Conservation (phyloP, 352 stramenopile species). For the Globisporangium megalacanthum region DNA sequence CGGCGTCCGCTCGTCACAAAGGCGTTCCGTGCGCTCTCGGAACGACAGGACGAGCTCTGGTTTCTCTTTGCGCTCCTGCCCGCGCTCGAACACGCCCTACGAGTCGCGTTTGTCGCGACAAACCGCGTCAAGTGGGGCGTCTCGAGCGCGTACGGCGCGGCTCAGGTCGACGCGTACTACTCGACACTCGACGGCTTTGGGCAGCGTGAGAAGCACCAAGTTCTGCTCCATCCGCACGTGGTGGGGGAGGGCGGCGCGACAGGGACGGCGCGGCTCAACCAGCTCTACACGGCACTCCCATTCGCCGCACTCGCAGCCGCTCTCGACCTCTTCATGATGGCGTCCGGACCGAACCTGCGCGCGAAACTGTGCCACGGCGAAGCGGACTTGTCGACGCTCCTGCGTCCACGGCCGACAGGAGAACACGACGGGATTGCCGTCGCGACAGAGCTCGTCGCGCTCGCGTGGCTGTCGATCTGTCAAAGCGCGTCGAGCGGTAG, state of each 20-base stretch:
- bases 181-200: constrained; percentile 77
- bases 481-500: not conserved
- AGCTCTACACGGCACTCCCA: constrained; percentile 43
- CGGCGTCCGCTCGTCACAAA: constrained; percentile 26
- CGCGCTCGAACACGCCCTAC: constrained; percentile 61
- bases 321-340: constrained; percentile 80
- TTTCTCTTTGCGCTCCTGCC: constrained; percentile 56
- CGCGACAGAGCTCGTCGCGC: constrained; percentile 32
- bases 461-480: constrained; percentile 25
- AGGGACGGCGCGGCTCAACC: constrained; percentile 17
- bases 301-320: constrained; percentile 32
- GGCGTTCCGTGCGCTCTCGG: constrained; percentile 21
- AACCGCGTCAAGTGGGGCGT: constrained; percentile 30
- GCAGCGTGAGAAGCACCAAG: constrained; percentile 71
- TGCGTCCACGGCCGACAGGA: not conserved
- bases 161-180: constrained; percentile 71
- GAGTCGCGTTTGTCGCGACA: constrained; percentile 42
- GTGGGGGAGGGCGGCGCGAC: constrained; percentile 7
- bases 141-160: constrained; percentile 31
- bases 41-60: constrained; percentile 35
- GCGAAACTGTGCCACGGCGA: constrained; percentile 74
- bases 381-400: constrained; percentile 31
- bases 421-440: constrained; percentile 9
- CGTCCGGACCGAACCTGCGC: constrained; percentile 49
- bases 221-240: constrained; percentile 45